phyloP scores from a whole-genome alignment of 768 basidiomycete genomes.

The Trametes coccinea region DNA sequence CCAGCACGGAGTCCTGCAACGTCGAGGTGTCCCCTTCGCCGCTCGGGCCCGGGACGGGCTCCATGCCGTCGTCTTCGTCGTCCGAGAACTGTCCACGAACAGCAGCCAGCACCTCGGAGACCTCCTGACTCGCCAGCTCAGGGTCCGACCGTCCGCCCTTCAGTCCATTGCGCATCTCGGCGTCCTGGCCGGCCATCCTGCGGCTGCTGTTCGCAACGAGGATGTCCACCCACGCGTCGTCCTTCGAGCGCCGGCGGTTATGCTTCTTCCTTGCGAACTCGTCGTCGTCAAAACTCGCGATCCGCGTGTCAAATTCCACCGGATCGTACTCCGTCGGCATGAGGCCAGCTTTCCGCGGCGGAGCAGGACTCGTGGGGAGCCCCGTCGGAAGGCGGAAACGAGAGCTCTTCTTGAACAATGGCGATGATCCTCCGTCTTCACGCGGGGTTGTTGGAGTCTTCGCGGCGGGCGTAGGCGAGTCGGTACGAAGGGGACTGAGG shows the following conservation, averaged over 20 bases:
- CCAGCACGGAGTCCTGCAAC: slow-evolving; percentile 20
- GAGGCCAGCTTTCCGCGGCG: slow-evolving; percentile 48
- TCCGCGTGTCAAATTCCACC: slow-evolving; percentile 81
- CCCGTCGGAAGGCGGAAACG: slow-evolving; percentile 49
- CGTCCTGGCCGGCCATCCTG: slow-evolving; percentile 59
- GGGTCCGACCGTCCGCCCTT: slow-evolving; percentile 51
- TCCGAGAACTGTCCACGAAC: slow-evolving; percentile 45
- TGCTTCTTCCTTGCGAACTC: slow-evolving; percentile 41
- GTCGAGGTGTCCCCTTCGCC: slow-evolving; percentile 29
- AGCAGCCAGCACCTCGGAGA: slow-evolving; percentile 68
- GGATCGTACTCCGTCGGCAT: slow-evolving; percentile 76
- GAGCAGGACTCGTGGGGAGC: slow-evolving; percentile 57
- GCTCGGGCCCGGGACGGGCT: slow-evolving; percentile 23
- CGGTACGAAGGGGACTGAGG: slow-evolving; percentile 16
- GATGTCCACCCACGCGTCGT: slow-evolving; percentile 90
- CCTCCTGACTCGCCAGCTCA: slow-evolving; percentile 71
- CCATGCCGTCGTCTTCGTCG: slow-evolving; percentile 39
- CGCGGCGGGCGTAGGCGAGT: slow-evolving; percentile 9
- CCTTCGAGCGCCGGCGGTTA: slow-evolving; percentile 44
- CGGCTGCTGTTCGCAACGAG: slow-evolving; percentile 61
- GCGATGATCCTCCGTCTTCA: slow-evolving; percentile 6
- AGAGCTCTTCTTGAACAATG: slow-evolving; percentile 39
- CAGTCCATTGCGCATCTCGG: slow-evolving; percentile 32
- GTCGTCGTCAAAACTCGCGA: slow-evolving; percentile 62
- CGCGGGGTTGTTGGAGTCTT: not conserved